A percentile compares a stretch with the other conserved stretches of the same genome.
Conservation (phyloP, 768 basidiomycete species). For the Cubamyces sp. region DNA sequence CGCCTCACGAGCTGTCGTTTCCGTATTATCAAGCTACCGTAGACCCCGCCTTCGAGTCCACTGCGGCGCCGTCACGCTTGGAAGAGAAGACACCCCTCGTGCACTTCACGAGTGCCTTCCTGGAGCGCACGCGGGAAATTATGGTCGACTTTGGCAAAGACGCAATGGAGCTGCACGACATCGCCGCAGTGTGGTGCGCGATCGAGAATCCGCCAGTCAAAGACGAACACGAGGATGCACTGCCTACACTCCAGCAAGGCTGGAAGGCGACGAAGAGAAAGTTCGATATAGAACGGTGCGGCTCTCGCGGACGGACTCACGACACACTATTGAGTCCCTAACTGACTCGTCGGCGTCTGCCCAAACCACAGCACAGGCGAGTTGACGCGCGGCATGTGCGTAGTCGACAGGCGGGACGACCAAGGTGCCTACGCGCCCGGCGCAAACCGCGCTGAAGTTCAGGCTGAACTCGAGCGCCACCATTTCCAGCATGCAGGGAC, state of each 20-base stretch:
- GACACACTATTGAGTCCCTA: background rate
- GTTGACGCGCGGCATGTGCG: constrained; percentile 84
- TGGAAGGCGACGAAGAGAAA: constrained; percentile 52
- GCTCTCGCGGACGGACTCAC: constrained; percentile 6
- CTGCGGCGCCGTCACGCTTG: constrained; percentile 49
- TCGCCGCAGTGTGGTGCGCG: constrained; percentile 88
- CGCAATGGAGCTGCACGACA: constrained; percentile 89
- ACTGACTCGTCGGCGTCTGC: background rate
- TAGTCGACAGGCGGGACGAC: constrained; percentile 77
- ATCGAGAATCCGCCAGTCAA: constrained; percentile 64
- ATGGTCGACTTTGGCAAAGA: constrained; percentile 85
- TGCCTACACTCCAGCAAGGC: constrained; percentile 43
- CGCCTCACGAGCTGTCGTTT: constrained; percentile 79
- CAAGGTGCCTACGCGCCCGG: constrained; percentile 67
- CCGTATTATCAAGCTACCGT: constrained; percentile 57
- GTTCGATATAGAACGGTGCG: constrained; percentile 50
- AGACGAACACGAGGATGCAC: constrained; percentile 10
- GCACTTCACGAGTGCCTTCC: constrained; percentile 81
- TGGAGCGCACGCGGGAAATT: constrained; percentile 72
- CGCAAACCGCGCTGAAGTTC: constrained; percentile 64
- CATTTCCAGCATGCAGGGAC: constrained; percentile 35
- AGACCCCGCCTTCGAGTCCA: constrained; percentile 62
- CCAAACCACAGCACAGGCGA: constrained; percentile 61
- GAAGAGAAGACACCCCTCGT: constrained; percentile 59
- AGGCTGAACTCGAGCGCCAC: constrained; percentile 51